Conservation (phyloP, 2,329 filamentous ascomycete genomes). For the Trichoderma harzianum region DNA sequence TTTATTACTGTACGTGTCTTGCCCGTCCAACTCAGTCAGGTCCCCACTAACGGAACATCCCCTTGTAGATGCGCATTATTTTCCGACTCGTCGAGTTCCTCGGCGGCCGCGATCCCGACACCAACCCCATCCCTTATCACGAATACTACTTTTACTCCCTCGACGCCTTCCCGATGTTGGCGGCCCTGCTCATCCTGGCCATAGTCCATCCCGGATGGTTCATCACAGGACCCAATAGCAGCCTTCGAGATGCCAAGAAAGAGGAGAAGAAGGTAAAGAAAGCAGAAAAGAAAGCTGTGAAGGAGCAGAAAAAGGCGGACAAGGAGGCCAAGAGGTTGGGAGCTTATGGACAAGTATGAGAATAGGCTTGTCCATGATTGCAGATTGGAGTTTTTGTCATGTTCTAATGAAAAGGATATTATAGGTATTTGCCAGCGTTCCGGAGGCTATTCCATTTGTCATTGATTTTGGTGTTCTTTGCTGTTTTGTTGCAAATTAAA, state of each 20-base stretch:
- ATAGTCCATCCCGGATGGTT: neutral
- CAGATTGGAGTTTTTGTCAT: neutral
- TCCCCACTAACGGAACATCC: neutral
- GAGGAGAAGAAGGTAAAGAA: neutral
- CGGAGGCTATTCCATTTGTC: neutral
- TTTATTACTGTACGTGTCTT: constrained; percentile 2
- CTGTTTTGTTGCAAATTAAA: neutral
- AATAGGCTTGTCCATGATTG: neutral
- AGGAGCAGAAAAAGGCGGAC: neutral
- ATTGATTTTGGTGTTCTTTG: neutral
- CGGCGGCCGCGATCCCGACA: neutral
- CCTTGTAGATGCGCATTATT: constrained; percentile 2
- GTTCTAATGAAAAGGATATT: neutral
- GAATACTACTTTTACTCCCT: constrained; percentile 11
- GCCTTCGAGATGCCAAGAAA: neutral
- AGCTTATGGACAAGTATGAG: neutral
- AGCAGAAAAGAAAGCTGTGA: neutral
- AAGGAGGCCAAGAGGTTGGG: neutral
- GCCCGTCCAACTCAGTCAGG: no score
- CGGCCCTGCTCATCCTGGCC: neutral
- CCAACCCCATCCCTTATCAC: neutral
- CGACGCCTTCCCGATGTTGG: constrained; percentile 3
- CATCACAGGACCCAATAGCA: neutral
- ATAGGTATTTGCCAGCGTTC: neutral
- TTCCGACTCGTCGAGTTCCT: constrained; percentile 1